These are phyloP conservation scores for Royoungia palumana DNA, from an alignment of 768 basidiomycete genomes.

Conservation along the genomic window DNA sequence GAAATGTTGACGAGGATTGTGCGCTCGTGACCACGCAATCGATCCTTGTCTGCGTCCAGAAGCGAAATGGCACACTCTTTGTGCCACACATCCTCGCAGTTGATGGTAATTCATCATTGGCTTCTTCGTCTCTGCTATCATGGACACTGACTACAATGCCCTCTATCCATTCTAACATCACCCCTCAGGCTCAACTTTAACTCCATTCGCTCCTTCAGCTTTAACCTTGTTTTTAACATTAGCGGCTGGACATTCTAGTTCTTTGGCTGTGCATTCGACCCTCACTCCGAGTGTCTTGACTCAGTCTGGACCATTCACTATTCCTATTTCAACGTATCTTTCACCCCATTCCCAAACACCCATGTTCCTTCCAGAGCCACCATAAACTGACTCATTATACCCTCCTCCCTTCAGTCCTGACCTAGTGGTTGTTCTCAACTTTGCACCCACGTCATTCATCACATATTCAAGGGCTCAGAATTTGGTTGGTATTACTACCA, in stretches of 20 bases:
- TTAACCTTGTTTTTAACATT: slow-evolving; percentile 1
- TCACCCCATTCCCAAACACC: slow-evolving; percentile 64
- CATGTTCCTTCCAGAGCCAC: slow-evolving; percentile 49
- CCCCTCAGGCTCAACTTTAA: slow-evolving; percentile 1
- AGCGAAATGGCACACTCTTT: slow-evolving; percentile 18
- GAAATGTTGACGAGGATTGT: no score
- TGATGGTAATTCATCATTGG: background rate
- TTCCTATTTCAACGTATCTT: slow-evolving; percentile 42
- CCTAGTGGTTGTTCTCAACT: slow-evolving; percentile 41
- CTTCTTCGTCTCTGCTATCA: background rate
- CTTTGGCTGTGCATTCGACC: slow-evolving; percentile 7
- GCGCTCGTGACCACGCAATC: background rate
- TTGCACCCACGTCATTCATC: slow-evolving; percentile 49
- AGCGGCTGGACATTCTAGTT: background rate
- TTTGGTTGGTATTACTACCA: slow-evolving; percentile 37
- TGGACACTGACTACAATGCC: background rate
- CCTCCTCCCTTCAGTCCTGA: slow-evolving; percentile 53
- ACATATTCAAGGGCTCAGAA: slow-evolving; percentile 60
- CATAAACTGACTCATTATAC: slow-evolving; percentile 47
- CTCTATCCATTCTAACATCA: background rate
- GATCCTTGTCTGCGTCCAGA: background rate
- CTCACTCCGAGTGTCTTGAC: slow-evolving; percentile 8
- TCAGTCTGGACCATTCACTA: slow-evolving; percentile 24
- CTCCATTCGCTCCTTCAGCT: slow-evolving; percentile 1
- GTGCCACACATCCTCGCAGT: slow-evolving; percentile 6